Evolutionary conservation across 306 rosid species (phyloP), one percentile per base, ranked within the genome.

Genomic region (Argentina anserina): DNA sequence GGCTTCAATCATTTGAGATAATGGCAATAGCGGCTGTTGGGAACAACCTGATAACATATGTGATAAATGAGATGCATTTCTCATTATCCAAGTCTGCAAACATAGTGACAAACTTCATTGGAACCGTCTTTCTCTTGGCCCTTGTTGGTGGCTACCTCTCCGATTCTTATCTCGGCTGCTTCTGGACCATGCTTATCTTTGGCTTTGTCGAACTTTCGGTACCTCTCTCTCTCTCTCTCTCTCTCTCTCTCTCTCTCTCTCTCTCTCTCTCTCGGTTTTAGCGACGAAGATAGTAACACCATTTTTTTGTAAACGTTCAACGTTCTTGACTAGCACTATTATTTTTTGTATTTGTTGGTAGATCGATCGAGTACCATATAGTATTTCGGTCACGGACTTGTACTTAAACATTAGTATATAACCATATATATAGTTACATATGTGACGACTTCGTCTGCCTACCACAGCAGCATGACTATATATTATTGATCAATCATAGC

Each of bases 21-120:
- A 95, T 91, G 99, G 97, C 89, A 41, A 95, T 95, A 36, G 99
- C 97, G 1, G 99, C 97, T 1, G 99, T 95, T 77, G 99, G 99
- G 71, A 95, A 95, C 97, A 95, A 95, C 75, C 97, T 95, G 52
- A 95, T 95, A 80, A 95, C 99, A 26, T 95, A 95, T 76, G 78
- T 90, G 77, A 89, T 89, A 10, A 89, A 83, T 39, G 96, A 95
- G 82, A 91, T 95, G 97, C 97, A 95, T 82, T 95, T 95, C 81
- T 75, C 99, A 36, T 28, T 95, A 78, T 81, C 99, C 4, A 71
- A 88, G 71, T 86, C 99, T 0, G 99, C 97, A 33, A 95, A 95
- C 77, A 65, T 86, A 0, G 99, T 95, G 42, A 95, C 99, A 7
- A 95, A 95, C 96, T 95, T 95, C 79, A 90, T 95, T 69, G 99